Base-by-base conservation (phyloP, 768 basidiomycete genomes). In the Filobasidium wieringae region DNA sequence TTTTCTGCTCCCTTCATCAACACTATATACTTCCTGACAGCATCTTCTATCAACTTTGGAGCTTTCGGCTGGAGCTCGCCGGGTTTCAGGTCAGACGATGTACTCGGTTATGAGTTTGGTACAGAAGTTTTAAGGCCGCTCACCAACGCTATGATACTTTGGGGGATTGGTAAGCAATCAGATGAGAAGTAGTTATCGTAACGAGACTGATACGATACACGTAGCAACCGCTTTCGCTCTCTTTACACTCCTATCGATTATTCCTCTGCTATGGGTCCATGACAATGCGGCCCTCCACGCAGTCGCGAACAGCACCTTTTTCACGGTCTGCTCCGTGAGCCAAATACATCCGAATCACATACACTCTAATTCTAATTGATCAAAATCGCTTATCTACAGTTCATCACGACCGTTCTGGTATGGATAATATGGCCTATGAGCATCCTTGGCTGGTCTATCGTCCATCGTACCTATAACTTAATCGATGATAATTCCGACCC, bases 1-100 rank as follows among this genome's bases (percentile, higher is more conserved):
- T 73, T 73, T 61, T 73, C 72, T 2, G 62, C 72, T 0, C 72
- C 72, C 5, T 73, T 73, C 58, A 72, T 73, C 57, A 52, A 57
- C 7, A 62, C 66, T 7, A 72, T 73, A 65, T 62, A 65, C 45
- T 73, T 73, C 54, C 57, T 73, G 9, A 26, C 45, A 7, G 53
- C 43, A 15, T 63, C 61, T 7, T 53, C 33, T 15, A 67, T 67
- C n/a, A 64, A 52, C 2, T 72, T 69, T 32, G 72, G 72, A 2
- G 47, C 65, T 22, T 73, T 73, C 50, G 72, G 72, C 37, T 72
- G 68, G 66, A 67, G 66, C 58, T 47, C 64, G 5, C 62, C 68
- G 7, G 60, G 57, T 1, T 66, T 60, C 37, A 67, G 69, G 59
- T 60, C 67, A 8, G 62, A 66, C 0, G 68, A 60, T 60, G n/a